phyloP scores from a whole-genome alignment of 352 stramenopile species.

The Stramenopiles sp. region DNA sequence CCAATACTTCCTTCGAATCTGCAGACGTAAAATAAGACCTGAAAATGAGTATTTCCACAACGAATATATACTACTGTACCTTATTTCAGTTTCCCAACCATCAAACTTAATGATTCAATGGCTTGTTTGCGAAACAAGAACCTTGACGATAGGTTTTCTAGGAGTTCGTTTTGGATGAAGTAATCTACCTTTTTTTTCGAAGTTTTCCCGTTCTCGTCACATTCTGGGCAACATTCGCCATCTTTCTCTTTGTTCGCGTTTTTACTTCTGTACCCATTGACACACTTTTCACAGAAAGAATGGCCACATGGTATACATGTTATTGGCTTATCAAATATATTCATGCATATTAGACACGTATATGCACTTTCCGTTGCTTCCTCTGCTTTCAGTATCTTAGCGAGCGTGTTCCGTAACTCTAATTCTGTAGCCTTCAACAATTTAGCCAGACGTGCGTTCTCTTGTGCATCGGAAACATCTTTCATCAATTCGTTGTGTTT shows the following conservation, averaged over 20 bases:
- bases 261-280: neutral
- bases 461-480: neutral
- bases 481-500: slow-evolving; percentile 2
- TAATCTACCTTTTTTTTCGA: slow-evolving; percentile 2
- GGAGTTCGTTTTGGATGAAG: slow-evolving; percentile 1
- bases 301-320: slow-evolving; percentile 11
- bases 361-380: slow-evolving; percentile 11
- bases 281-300: slow-evolving; percentile 12
- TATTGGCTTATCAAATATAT: slow-evolving; percentile 10
- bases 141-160: neutral
- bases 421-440: neutral
- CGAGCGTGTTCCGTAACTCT: neutral
- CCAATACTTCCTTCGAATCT: no score
- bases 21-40: no score
- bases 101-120: neutral
- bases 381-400: slow-evolving; percentile 3
- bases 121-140: slow-evolving; percentile 11
- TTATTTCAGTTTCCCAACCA: slow-evolving; percentile 5
- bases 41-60: no score
- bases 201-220: neutral
- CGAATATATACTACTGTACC: no score
- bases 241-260: neutral
- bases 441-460: neutral
- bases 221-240: slow-evolving; percentile 3
- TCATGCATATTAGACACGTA: slow-evolving; percentile 9